Conservation (phyloP, 1,284 basidiomycete genomes). For the Uromyces viciae-fabae region DNA sequence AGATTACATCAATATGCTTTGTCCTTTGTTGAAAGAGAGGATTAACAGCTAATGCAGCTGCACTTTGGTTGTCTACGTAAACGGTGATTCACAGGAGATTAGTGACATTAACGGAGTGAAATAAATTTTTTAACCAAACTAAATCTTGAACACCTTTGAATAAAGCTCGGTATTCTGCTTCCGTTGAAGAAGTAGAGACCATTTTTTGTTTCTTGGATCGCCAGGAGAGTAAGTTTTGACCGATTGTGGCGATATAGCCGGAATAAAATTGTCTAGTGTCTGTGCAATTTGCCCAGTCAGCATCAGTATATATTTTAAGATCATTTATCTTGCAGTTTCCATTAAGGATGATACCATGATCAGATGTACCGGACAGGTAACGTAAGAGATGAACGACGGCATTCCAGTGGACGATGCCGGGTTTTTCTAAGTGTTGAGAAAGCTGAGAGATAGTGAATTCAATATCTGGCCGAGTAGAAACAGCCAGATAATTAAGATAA, state of each 20-base stretch:
- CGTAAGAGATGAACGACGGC: not conserved
- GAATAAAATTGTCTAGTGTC: not conserved
- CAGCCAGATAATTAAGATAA: not conserved
- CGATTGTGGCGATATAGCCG: not conserved
- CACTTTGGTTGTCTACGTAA: constrained; percentile 7
- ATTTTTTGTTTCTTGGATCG: not conserved
- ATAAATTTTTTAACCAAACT: too few relatives aligned
- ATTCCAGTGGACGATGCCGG: not conserved
- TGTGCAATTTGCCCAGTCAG: too few relatives aligned
- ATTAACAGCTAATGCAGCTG: not conserved
- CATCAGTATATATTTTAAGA: too few relatives aligned
- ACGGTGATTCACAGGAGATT: not conserved
- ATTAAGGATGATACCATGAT: too few relatives aligned
- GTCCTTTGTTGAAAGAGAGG: not conserved
- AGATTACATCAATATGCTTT: constrained; percentile 13
- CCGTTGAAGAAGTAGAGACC: not conserved
- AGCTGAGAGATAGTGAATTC: constrained; percentile 11
- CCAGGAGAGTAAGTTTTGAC: not conserved
- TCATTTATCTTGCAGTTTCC: too few relatives aligned
- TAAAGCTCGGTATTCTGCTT: not conserved
- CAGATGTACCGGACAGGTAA: not conserved
- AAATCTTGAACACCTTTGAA: not conserved
- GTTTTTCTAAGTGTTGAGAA: not conserved
- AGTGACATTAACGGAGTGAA: not conserved
- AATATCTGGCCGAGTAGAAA: not conserved